Conservation (phyloP, 192 early-diverging fungal genomes). For the Mortierella claussenii region DNA sequence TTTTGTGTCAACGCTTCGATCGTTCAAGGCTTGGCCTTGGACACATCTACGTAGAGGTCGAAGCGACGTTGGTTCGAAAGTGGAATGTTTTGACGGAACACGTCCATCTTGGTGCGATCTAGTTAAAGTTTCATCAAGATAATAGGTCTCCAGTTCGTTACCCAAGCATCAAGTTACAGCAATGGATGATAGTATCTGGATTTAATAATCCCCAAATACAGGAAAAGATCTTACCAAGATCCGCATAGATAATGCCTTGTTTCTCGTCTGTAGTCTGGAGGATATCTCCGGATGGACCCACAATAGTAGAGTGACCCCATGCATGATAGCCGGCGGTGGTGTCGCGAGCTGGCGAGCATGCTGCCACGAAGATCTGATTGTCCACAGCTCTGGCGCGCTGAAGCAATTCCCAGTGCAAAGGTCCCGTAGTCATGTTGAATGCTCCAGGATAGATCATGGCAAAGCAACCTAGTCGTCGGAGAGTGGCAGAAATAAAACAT, state of each 20-base stretch:
- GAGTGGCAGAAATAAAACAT: background rate
- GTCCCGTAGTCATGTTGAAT: constrained; percentile 96
- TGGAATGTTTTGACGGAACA: constrained; percentile 79
- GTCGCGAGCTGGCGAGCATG: constrained; percentile 97
- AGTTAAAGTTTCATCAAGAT: constrained; percentile 8
- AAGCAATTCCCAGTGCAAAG: constrained; percentile 90
- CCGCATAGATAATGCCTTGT: constrained; percentile 85
- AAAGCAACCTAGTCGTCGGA: constrained; percentile 66
- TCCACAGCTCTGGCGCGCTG: constrained; percentile 82
- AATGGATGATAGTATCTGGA: too few species aligned
- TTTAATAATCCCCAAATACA: too few species aligned
- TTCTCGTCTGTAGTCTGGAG: constrained; percentile 71
- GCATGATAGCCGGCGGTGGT: constrained; percentile 79
- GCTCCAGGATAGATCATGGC: constrained; percentile 98
- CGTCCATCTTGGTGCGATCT: constrained; percentile 69
- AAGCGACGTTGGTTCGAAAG: constrained; percentile 85
- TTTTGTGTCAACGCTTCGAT: background rate
- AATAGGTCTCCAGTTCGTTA: too few species aligned
- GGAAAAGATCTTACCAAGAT: constrained; percentile 74
- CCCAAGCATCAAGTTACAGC: too few species aligned
- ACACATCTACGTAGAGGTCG: constrained; percentile 89
- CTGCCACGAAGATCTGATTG: constrained; percentile 94
- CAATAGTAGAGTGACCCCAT: constrained; percentile 94
- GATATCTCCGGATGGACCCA: constrained; percentile 72
- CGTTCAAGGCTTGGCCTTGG: constrained; percentile 29